Percentiles rank a stretch among this genome's conserved stretches.
Evolutionary conservation across 306 rosid species (phyloP).

Genomic region (Heteromeles arbutifolia): DNA sequence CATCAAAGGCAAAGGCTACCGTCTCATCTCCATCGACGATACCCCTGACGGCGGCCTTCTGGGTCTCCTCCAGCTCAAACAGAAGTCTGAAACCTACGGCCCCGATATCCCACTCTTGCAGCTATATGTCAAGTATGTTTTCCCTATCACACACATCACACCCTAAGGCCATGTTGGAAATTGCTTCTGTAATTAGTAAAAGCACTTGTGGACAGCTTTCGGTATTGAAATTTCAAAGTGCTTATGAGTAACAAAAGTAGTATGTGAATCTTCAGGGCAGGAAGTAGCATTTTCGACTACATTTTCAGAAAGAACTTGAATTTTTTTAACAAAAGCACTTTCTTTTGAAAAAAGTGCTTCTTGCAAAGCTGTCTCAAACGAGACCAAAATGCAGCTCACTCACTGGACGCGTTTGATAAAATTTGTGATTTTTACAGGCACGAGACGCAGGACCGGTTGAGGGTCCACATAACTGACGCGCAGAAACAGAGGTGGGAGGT

Average conservation of each 20-base stretch:
- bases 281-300: background rate
- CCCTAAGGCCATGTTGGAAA: too few species aligned
- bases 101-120: conserved; percentile 68
- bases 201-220: background rate
- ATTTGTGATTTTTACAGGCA: conserved; percentile 36
- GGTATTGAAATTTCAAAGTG: background rate
- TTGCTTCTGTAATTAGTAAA: background rate
- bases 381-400: background rate
- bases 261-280: background rate
- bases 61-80: conserved; percentile 55
- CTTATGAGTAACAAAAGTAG: too few species aligned
- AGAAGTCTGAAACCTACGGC: conserved; percentile 56
- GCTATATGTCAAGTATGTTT: conserved; percentile 68
- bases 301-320: background rate
- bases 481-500: conserved; percentile 86
- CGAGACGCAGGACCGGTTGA: conserved; percentile 68
- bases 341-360: background rate
- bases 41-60: conserved; percentile 61
- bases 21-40: conserved; percentile 62
- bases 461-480: conserved; percentile 83
- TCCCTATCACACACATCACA: background rate
- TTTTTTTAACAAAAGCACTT: background rate
- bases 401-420: background rate
- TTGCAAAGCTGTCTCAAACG: background rate
- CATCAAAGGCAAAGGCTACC: conserved; percentile 78